phyloP scores from a whole-genome alignment of 441 rosid species.

The Croton setiger region DNA sequence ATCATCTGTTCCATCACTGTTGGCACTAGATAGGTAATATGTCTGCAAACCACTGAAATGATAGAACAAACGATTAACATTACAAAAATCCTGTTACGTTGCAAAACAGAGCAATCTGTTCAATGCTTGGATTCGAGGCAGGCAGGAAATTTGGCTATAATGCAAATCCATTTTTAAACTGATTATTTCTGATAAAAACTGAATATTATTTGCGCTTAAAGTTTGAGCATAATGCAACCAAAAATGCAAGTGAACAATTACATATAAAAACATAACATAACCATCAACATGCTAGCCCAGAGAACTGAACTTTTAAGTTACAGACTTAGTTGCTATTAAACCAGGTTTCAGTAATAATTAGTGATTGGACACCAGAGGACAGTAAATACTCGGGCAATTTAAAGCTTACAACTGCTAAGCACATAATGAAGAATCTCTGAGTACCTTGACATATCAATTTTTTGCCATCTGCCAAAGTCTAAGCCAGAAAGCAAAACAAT shows the following conservation, averaged over 20 bases:
- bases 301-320: not conserved
- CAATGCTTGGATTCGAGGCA: not conserved
- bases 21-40: conserved; percentile 61
- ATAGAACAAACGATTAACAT: conserved; percentile 1
- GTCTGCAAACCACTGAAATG: conserved; percentile 67
- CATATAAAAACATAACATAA: not conserved
- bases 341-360: not conserved
- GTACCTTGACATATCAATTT: conserved; percentile 79
- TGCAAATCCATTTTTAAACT: not conserved
- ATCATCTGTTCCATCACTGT: conserved; percentile 68
- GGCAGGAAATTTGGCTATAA: not conserved
- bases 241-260: not conserved
- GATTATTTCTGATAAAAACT: not conserved
- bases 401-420: not conserved
- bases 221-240: not conserved
- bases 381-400: not conserved
- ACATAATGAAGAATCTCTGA: not conserved
- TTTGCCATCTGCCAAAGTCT: conserved; percentile 86
- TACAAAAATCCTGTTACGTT: not conserved
- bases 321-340: not conserved
- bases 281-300: not conserved
- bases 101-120: conserved; percentile 7
- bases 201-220: not conserved
- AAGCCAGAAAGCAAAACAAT: conserved; percentile 72
- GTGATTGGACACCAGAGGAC: not conserved